Evolutionary conservation across 129 eudicot genomes (phyloP), one percentile per base, ranked within the genome.

Genomic region (Flaveria brownii): DNA sequence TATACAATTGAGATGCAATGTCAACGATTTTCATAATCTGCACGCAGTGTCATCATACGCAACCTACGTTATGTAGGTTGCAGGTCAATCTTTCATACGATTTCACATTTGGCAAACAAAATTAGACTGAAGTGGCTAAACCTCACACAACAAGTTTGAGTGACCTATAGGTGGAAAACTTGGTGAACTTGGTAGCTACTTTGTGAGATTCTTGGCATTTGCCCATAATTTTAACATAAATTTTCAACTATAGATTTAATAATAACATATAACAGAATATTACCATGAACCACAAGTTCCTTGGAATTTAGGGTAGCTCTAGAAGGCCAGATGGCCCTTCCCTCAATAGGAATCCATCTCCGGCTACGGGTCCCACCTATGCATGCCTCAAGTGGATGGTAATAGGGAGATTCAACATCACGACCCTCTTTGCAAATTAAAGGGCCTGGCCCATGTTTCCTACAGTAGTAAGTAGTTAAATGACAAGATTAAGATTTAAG

Each of bases 301-400:
- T 82, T 85, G 57, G 86, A 70, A 76, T 61, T 89, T 76, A 87
- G 74, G n/a, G 84, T 81, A 65, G 93, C 84, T 70, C 90, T 85
- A 43, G 97, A 84, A 73, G 99, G 99, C 99, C 99, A 94, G 39
- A 82, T 82, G 23, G 90, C 68, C 79, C 89, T 89, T 71, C 87
- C 88, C 79, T 87, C 89, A 61, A 94, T 87, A 20, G 99, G 88
- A 80, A 86, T 69, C 99, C 99, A 94, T 82, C 93, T 78, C 62
- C 88, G 94, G 87, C 89, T 94, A 20, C 83, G 99, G 47, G 97
- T 91, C 45, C 99, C 99, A 52, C 90, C 99, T 61, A 94, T 84
- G 88, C 99, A 94, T 18, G 87, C 57, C 73, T 88, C 93, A 30
- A 94, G 99, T 6, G 92, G 97, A 75, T 80, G 86, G 75, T 94